These are phyloP conservation scores for Sanghuangporus weigelae DNA, from an alignment of 1,284 basidiomycete genomes.

Conservation along the genomic window DNA sequence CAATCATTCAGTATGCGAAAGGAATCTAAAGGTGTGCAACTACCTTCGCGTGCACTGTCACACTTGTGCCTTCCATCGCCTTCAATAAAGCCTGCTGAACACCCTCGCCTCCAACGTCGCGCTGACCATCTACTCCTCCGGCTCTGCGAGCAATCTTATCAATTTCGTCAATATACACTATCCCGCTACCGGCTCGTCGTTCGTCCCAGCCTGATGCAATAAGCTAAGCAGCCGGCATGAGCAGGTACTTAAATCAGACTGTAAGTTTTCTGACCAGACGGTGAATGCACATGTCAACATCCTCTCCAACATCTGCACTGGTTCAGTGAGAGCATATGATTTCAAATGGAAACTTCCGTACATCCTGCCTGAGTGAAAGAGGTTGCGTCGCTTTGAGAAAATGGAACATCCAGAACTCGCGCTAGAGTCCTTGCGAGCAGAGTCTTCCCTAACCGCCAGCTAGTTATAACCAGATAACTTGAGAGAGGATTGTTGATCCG, in stretches of 20 bases:
- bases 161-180: constrained; percentile 94
- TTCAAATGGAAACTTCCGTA: constrained; percentile 36
- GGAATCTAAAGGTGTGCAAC: constrained; percentile 7
- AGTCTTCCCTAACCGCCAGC: constrained; percentile 64
- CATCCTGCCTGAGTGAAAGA: constrained; percentile 82
- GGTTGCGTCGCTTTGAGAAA: constrained; percentile 84
- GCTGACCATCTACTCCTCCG: constrained; percentile 62
- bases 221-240: constrained; percentile 38
- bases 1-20: not conserved
- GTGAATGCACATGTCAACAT: constrained; percentile 87
- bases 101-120: constrained; percentile 94
- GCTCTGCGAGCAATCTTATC: constrained; percentile 86
- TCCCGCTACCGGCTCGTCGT: constrained; percentile 80
- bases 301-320: constrained; percentile 82
- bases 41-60: constrained; percentile 74
- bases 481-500: constrained; percentile 25
- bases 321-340: not conserved
- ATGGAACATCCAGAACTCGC: constrained; percentile 84
- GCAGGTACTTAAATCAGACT: not conserved
- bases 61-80: constrained; percentile 88
- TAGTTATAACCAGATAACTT: not conserved
- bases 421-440: constrained; percentile 82
- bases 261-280: constrained; percentile 48
- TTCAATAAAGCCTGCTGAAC: constrained; percentile 91
- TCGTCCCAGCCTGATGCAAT: constrained; percentile 88